These are phyloP conservation scores for Pythium aphanidermatum DNA, from an alignment of 352 stramenopile genomes.

Conservation along the genomic window DNA sequence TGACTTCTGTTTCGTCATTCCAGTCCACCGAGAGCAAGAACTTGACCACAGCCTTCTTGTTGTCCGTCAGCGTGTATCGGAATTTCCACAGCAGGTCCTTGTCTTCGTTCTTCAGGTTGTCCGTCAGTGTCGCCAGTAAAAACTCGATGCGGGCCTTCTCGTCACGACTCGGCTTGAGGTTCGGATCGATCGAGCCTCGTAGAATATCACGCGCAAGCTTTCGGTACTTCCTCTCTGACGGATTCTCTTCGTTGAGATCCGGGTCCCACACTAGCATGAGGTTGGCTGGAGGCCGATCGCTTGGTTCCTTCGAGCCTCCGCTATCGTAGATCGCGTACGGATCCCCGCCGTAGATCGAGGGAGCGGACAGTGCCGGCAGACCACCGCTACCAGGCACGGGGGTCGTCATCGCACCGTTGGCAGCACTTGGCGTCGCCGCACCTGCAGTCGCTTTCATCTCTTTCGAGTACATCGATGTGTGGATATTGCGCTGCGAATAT, in stretches of 20 bases:
- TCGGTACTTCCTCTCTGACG: constrained; percentile 97
- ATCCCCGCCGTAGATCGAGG: constrained; percentile 12
- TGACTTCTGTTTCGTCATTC: constrained; percentile 96
- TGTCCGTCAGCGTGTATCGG: constrained; percentile 93
- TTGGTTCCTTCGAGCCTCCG: no score
- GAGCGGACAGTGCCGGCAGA: constrained; percentile 5
- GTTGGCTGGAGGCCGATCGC: constrained; percentile 9
- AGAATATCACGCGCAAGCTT: constrained; percentile 95
- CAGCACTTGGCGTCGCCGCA: background rate
- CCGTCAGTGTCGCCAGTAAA: constrained; percentile 91
- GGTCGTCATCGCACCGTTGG: background rate
- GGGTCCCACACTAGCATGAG: constrained; percentile 82
- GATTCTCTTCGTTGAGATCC: constrained; percentile 86
- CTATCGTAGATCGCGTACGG: constrained; percentile 15
- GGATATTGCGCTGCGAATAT: constrained; percentile 71
- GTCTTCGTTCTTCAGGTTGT: constrained; percentile 90
- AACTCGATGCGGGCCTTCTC: constrained; percentile 91
- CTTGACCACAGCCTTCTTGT: constrained; percentile 95
- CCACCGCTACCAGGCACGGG: background rate
- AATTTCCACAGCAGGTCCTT: constrained; percentile 96
- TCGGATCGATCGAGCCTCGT: constrained; percentile 94
- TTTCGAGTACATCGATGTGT: constrained; percentile 13
- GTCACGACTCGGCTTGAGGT: constrained; percentile 95
- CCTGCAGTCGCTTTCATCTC: constrained; percentile 5
- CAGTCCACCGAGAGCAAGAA: constrained; percentile 98